Conservation (phyloP, 768 basidiomycete species). For the Leccinum longicurvipes region DNA sequence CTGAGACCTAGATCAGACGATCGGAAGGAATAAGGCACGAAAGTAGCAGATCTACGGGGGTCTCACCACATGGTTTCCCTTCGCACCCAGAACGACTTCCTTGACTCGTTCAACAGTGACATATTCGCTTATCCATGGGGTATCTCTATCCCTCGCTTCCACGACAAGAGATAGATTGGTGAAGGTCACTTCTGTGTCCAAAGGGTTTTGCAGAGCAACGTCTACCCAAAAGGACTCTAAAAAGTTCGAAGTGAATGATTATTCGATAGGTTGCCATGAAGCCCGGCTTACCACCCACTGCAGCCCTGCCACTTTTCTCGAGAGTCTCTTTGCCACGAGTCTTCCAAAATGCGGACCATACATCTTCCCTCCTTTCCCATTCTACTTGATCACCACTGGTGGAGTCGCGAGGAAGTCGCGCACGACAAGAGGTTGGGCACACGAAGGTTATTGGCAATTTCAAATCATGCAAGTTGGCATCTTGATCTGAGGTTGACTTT, state of each 20-base stretch:
- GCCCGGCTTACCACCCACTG: constrained; percentile 52
- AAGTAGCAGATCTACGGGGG: background rate
- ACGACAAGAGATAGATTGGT: constrained; percentile 57
- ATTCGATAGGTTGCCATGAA: background rate
- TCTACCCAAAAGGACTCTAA: constrained; percentile 79
- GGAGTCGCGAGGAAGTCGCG: constrained; percentile 55
- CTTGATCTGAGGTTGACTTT: constrained; percentile 51
- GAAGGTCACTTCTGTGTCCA: constrained; percentile 70
- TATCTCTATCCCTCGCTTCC: constrained; percentile 34
- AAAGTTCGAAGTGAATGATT: background rate
- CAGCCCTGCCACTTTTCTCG: constrained; percentile 53
- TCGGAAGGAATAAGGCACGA: background rate
- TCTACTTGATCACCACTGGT: constrained; percentile 39
- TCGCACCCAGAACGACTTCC: constrained; percentile 58
- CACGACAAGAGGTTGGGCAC: constrained; percentile 48
- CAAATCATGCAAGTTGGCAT: constrained; percentile 42
- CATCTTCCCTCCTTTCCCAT: constrained; percentile 66
- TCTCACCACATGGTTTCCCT: constrained; percentile 63
- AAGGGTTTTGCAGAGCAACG: constrained; percentile 63
- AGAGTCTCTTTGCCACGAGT: constrained; percentile 52
- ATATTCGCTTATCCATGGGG: constrained; percentile 34
- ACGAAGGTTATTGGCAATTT: constrained; percentile 68
- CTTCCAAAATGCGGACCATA: constrained; percentile 63
- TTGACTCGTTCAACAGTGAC: constrained; percentile 59
- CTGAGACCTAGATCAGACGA: constrained; percentile 46